Percentiles rank a stretch among this genome's conserved stretches.
Conservation (phyloP, 2,329 filamentous ascomycete genomes). For the Sclerotinia trifoliorum region DNA sequence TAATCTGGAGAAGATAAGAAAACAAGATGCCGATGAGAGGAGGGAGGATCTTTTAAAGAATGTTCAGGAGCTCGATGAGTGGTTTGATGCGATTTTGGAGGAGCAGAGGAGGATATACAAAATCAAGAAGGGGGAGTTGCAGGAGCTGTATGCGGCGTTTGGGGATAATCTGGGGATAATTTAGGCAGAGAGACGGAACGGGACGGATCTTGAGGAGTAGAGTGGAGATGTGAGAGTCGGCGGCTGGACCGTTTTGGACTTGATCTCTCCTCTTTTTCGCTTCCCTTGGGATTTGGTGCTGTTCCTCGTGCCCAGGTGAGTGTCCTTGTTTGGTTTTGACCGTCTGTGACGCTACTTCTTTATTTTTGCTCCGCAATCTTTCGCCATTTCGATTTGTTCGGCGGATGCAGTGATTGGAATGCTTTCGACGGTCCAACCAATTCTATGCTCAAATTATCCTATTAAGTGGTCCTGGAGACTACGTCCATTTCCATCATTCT, state of each 20-base stretch:
- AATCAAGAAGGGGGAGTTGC: background rate
- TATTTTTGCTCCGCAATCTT: background rate
- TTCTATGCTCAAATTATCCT: too few relatives aligned
- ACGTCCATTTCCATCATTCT: too few relatives aligned
- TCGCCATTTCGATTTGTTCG: background rate
- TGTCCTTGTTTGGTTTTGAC: background rate
- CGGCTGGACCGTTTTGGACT: background rate
- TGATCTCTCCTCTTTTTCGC: background rate
- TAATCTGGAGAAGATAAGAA: background rate
- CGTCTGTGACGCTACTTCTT: background rate
- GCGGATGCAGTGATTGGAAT: background rate
- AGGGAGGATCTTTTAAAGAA: background rate
- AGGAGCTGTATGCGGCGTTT: background rate
- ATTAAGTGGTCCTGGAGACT: background rate
- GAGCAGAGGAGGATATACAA: background rate
- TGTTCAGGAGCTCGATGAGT: background rate
- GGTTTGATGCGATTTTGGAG: background rate
- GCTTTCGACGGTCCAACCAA: background rate
- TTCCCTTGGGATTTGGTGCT: background rate
- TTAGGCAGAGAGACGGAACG: too few relatives aligned
- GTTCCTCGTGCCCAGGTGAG: background rate
- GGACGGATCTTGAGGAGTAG: background rate
- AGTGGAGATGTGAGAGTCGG: too few relatives aligned
- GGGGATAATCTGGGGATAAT: background rate
- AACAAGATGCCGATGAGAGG: background rate